These are phyloP conservation scores for Gastrodia elata DNA, from an alignment of 106 monocot species.

Conservation along the genomic window DNA sequence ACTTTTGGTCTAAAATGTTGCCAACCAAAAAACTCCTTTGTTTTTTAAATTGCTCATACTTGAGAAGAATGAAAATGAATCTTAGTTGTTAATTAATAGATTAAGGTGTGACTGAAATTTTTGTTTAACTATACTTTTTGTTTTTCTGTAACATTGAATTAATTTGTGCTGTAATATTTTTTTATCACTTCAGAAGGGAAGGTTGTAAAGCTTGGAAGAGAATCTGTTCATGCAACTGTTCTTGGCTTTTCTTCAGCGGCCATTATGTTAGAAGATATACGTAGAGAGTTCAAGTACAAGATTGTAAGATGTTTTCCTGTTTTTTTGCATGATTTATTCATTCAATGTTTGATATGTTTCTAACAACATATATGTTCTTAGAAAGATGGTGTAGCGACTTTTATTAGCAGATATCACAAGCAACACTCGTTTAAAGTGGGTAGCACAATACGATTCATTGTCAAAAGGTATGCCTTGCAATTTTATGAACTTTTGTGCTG, in stretches of 20 bases:
- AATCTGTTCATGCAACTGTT: conserved; percentile 55
- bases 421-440: conserved; percentile 48
- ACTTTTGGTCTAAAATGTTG: too few relatives aligned
- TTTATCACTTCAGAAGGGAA: conserved; percentile 54
- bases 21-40: too few relatives aligned
- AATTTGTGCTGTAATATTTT: background rate
- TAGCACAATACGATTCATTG: conserved; percentile 45
- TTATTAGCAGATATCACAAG: conserved; percentile 37
- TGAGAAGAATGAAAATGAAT: background rate
- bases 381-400: conserved; percentile 32
- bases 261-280: conserved; percentile 61
- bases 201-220: conserved; percentile 62
- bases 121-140: background rate
- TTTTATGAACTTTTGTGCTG: background rate
- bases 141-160: background rate
- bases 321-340: background rate
- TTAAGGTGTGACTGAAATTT: background rate
- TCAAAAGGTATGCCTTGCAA: conserved; percentile 42
- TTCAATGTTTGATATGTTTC: background rate
- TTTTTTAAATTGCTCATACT: background rate
- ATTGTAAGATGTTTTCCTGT: conserved; percentile 35
- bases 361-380: conserved; percentile 6
- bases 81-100: background rate
- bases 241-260: conserved; percentile 68
- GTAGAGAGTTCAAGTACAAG: conserved; percentile 52